These are phyloP conservation scores for Phytophthora foliorum DNA, from an alignment of 352 stramenopile species.

Conservation along the genomic window DNA sequence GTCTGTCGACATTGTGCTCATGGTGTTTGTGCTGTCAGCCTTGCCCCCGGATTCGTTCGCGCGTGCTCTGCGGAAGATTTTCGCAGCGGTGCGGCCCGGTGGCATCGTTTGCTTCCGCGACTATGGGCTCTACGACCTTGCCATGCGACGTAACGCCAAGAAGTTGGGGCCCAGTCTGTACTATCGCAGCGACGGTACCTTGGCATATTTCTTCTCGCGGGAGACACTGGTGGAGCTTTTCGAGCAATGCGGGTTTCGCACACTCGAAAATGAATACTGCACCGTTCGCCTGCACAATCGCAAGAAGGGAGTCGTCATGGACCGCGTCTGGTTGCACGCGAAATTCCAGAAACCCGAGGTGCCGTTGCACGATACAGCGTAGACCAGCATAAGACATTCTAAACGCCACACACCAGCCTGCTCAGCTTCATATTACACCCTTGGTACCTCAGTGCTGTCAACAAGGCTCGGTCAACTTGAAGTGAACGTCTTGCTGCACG, in stretches of 20 bases:
- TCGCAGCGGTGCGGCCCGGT: conserved; percentile 57
- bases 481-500: neutral
- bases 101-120: conserved; percentile 89
- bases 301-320: conserved; percentile 76
- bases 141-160: conserved; percentile 87
- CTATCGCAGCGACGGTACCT: conserved; percentile 81
- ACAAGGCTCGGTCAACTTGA: neutral
- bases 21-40: conserved; percentile 89
- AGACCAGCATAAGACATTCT: neutral
- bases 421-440: too few relatives aligned
- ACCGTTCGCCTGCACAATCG: conserved; percentile 81
- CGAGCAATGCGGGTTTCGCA: conserved; percentile 50
- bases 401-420: too few relatives aligned
- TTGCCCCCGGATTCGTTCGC: conserved; percentile 68
- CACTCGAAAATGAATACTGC: conserved; percentile 79
- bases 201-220: conserved; percentile 84
- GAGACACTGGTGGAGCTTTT: conserved; percentile 64
- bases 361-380: neutral
- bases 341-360: conserved; percentile 64
- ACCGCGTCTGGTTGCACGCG: conserved; percentile 84
- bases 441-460: neutral
- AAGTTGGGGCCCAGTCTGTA: conserved; percentile 64
- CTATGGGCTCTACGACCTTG: conserved; percentile 90
- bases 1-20: conserved; percentile 80
- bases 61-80: conserved; percentile 67